These are phyloP conservation scores for Candida andamanensis DNA, from an alignment of 805 yeast species.

Conservation along the genomic window DNA sequence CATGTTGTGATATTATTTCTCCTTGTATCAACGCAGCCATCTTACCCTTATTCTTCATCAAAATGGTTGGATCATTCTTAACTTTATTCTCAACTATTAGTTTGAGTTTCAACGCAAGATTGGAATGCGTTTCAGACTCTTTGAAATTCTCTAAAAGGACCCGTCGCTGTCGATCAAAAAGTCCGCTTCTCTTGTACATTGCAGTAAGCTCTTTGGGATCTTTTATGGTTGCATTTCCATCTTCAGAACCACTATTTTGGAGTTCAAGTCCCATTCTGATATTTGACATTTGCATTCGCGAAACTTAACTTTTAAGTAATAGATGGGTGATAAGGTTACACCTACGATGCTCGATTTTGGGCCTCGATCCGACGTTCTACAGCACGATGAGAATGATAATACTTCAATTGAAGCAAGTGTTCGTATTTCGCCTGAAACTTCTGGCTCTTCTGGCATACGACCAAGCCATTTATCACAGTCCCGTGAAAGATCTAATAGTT, in stretches of 20 bases:
- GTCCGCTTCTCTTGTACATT: constrained; percentile 44
- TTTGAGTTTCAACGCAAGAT: constrained; percentile 34
- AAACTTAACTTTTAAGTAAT: too few relatives aligned
- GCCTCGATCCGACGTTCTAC: not conserved
- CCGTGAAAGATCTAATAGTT: constrained; percentile 10
- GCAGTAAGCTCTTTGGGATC: constrained; percentile 37
- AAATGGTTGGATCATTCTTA: constrained; percentile 42
- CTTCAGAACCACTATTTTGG: too few relatives aligned
- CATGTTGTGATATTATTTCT: constrained; percentile 33
- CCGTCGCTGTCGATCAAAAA: constrained; percentile 43
- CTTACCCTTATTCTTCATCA: constrained; percentile 46
- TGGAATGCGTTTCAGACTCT: constrained; percentile 35
- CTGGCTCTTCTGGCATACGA: too few relatives aligned
- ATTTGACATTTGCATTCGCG: too few relatives aligned
- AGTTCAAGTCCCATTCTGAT: not conserved
- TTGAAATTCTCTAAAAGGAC: constrained; percentile 40
- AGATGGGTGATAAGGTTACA: constrained; percentile 8
- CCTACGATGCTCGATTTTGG: constrained; percentile 12
- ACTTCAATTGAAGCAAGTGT: constrained; percentile 4
- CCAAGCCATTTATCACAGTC: constrained; percentile 15
- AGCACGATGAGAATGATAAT: not conserved
- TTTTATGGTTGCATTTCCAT: too few relatives aligned
- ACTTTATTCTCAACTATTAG: constrained; percentile 43
- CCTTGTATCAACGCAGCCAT: constrained; percentile 51
- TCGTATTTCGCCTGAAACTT: too few relatives aligned